Evolutionary conservation across 345 rosid genomes (phyloP).

Genomic region (Corchorus capsularis): DNA sequence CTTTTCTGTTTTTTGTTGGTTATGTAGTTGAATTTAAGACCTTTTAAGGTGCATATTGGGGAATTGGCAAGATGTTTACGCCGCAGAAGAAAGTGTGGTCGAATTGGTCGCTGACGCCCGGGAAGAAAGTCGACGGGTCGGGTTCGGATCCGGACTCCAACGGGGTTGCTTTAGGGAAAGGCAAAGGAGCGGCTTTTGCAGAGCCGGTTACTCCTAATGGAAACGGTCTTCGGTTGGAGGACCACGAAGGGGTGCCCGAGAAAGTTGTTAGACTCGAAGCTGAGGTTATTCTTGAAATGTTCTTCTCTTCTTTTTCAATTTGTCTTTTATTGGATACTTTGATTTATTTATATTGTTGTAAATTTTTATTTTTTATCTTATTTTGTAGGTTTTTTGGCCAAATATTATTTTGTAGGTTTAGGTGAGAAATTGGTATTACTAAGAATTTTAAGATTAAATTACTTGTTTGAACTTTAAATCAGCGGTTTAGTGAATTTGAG

Average conservation of each 20-base stretch:
- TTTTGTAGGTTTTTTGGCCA: too few relatives aligned
- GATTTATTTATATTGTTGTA: not conserved
- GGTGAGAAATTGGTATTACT: not conserved
- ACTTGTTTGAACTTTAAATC: slow-evolving; percentile 5
- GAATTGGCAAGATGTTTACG: slow-evolving; percentile 59
- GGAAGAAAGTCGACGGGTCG: slow-evolving; percentile 48
- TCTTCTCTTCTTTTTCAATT: slow-evolving; percentile 1
- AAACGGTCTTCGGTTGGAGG: slow-evolving; percentile 37
- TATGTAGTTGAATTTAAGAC: slow-evolving; percentile 34
- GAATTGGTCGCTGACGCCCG: slow-evolving; percentile 69
- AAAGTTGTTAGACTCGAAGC: slow-evolving; percentile 68
- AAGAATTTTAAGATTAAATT: not conserved
- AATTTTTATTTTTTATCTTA: not conserved
- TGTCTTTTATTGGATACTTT: not conserved
- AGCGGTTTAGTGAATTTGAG: not conserved
- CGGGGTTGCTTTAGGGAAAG: slow-evolving; percentile 36
- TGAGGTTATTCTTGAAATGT: slow-evolving; percentile 52
- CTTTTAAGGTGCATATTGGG: slow-evolving; percentile 24
- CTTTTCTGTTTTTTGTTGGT: not conserved
- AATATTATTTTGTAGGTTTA: not conserved
- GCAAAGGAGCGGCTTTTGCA: slow-evolving; percentile 43
- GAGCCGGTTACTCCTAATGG: slow-evolving; percentile 56
- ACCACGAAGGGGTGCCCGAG: slow-evolving; percentile 41
- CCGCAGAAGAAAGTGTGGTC: slow-evolving; percentile 76
- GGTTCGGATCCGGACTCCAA: slow-evolving; percentile 36